Base-by-base conservation (phyloP, 2,329 filamentous ascomycete species). In the Parasarocladium wereldwijsianum region DNA sequence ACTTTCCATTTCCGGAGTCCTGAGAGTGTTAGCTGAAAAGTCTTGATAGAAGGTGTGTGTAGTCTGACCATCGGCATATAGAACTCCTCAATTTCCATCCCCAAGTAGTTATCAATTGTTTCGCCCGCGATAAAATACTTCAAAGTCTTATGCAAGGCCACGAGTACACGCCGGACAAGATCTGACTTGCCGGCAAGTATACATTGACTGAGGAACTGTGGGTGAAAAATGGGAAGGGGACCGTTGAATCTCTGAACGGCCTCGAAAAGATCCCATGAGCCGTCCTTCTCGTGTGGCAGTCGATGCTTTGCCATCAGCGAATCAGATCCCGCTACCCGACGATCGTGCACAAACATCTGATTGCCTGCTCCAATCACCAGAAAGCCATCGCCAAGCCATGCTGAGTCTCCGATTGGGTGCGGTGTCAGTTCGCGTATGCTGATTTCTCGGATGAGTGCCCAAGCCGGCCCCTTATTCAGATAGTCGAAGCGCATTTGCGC, bases 401-500 rank as follows among this genome's bases (percentile, higher is more conserved):
- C 83, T 1, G 85, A 92, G 48, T 94, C 86, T 3, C 85, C 86
- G 29, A 94, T 93, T 0, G 84, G 81, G 49, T 93, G 83, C 17
- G 85, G 82, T 9, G 85, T 93, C 21, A 85, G 60, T 35, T 86
- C 76, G 37, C 78, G 68, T 34, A 85, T 86, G 42, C 67, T 74
- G 33, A 94, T 82, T 46, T 93, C 80, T 26, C 81, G 67, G 34
- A 94, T 78, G 15, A 79, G 66, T 1, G 82, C 79, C 86, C 86
- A 94, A 0, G 85, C 83, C n/a, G 84, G 81, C 1, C 80, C 79
- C 36, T 82, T 77, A 43, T 86, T 84, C 12, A 93, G 62, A 47
- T 93, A 93, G 51, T 93, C 84, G 45, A 90, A 94, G 9, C 86
- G 78, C 57, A 93, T 75, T 46, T 94, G 85, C 5, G 80, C 77